Percentiles rank a stretch among this genome's conserved stretches.
Evolutionary conservation across 345 rosid species (phyloP).

Genomic region (Corymbia maculata): DNA sequence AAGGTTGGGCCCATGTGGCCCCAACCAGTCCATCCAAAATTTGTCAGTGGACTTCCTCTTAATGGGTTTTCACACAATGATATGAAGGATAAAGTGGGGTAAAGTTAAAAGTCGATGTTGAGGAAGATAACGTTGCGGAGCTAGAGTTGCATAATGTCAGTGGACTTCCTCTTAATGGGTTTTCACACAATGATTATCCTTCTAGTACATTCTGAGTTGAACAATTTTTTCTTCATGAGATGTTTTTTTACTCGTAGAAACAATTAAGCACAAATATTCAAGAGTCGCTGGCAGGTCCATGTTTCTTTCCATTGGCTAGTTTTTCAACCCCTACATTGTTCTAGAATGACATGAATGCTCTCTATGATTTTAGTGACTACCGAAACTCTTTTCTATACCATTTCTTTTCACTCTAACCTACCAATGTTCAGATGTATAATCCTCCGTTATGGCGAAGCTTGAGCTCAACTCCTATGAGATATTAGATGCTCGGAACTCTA

Average conservation of each 20-base stretch:
- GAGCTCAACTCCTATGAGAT: no score
- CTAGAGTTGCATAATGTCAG: neutral
- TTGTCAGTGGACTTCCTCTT: neutral
- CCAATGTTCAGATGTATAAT: neutral
- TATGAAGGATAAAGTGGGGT: neutral
- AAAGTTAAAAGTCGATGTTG: neutral
- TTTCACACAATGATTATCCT: neutral
- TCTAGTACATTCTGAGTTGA: neutral
- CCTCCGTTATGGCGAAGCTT: no score
- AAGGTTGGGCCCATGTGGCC: no score
- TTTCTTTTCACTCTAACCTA: neutral
- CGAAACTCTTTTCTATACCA: neutral
- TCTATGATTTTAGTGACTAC: no score
- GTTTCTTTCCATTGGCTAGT: neutral
- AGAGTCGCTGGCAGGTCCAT: neutral
- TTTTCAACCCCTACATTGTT: neutral
- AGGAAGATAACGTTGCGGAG: neutral
- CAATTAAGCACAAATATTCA: neutral
- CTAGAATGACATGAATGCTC: neutral
- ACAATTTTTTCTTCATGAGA: neutral
- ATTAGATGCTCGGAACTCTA: no score
- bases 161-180: neutral
- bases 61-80: no score
- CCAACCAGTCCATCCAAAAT: no score
- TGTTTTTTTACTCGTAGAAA: neutral